Evolutionary conservation across 495 filamentous ascomycete species (phyloP).

Genomic region (Penicillium ucsense): DNA sequence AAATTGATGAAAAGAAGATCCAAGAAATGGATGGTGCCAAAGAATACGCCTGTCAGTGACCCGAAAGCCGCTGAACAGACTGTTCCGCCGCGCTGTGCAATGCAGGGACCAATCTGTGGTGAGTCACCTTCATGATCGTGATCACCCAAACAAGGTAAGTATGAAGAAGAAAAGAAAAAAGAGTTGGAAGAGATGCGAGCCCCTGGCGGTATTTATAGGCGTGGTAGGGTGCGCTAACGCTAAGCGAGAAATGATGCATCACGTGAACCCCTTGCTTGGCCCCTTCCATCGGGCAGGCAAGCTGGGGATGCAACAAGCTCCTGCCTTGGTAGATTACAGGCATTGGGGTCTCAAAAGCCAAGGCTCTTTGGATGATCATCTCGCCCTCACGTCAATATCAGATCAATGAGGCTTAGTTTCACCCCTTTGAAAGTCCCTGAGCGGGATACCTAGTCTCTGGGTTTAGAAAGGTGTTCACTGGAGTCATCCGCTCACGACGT

Average conservation of each 20-base stretch:
- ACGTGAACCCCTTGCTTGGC: neutral
- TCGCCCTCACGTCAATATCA: too few species aligned
- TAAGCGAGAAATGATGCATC: constrained; percentile 17
- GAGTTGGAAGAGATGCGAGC: constrained; percentile 14
- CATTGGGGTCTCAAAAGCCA: too few species aligned
- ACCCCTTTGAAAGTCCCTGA: too few species aligned
- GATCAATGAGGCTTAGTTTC: too few species aligned
- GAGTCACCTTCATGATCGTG: constrained; percentile 52
- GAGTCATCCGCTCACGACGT: too few species aligned
- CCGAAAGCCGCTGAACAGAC: constrained; percentile 54
- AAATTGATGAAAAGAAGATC: constrained; percentile 41
- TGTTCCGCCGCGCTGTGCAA: constrained; percentile 58
- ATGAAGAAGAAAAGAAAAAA: constrained; percentile 53
- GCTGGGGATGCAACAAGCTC: too few species aligned
- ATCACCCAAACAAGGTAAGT: constrained; percentile 64
- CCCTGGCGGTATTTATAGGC: constrained; percentile 17
- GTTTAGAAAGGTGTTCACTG: too few species aligned
- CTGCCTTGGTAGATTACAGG: too few species aligned
- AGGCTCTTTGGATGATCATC: too few species aligned
- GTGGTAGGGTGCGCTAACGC: constrained; percentile 13
- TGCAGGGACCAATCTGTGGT: constrained; percentile 56
- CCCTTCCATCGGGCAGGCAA: too few species aligned
- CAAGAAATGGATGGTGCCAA: constrained; percentile 43
- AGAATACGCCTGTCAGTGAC: constrained; percentile 59
- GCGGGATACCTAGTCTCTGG: too few species aligned